phyloP scores from a whole-genome alignment of 2,329 filamentous ascomycete species.

The Penicillium sp. region DNA sequence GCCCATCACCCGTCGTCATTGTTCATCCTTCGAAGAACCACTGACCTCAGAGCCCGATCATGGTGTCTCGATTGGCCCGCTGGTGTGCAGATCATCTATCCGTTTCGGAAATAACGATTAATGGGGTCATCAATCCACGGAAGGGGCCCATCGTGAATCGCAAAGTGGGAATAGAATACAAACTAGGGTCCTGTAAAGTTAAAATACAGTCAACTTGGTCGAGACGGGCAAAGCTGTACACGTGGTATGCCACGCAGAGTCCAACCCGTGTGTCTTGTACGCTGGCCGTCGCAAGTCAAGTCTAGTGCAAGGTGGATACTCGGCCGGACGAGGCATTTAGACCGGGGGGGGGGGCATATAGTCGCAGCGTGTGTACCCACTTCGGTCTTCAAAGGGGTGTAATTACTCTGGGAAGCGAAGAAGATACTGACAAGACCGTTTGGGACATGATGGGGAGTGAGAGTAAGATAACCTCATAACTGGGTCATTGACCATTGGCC shows the following conservation, averaged over 20 bases:
- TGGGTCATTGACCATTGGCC: constrained; percentile 2
- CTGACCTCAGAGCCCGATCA: neutral
- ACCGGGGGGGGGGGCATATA: neutral
- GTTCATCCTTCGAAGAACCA: neutral
- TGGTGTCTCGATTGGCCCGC: neutral
- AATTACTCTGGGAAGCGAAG: neutral
- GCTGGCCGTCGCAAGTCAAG: neutral
- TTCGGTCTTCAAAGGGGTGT: neutral
- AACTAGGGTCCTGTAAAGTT: neutral
- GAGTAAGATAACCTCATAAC: constrained; percentile 12
- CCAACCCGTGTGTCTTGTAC: neutral
- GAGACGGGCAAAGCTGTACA: neutral
- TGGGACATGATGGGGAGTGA: neutral
- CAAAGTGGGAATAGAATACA: neutral
- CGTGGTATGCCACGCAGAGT: neutral
- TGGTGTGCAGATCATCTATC: neutral
- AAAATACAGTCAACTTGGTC: neutral
- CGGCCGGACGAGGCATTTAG: neutral
- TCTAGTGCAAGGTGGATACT: neutral
- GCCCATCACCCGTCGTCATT: neutral
- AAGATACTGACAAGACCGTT: neutral
- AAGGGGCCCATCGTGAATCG: neutral
- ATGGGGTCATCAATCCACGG: neutral
- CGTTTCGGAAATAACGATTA: neutral
- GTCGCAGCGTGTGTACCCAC: neutral